phyloP scores from a whole-genome alignment of 352 stramenopile species.

The Phytophthora tentaculata region DNA sequence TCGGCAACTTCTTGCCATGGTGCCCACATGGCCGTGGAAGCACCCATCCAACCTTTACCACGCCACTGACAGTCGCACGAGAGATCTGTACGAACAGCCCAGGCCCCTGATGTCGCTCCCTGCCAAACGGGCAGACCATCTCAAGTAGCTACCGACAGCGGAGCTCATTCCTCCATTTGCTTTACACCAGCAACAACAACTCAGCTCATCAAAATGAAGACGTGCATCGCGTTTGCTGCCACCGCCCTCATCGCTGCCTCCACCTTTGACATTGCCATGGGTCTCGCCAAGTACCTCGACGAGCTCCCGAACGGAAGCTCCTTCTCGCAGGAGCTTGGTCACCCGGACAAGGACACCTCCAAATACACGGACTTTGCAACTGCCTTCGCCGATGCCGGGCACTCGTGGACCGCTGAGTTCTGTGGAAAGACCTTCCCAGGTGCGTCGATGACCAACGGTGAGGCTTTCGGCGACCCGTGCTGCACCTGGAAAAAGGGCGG shows the following conservation, averaged over 20 bases:
- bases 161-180: constrained; percentile 28
- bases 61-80: constrained; percentile 11
- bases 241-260: constrained; percentile 28
- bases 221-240: constrained; percentile 24
- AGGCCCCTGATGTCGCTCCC: constrained; percentile 3
- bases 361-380: constrained; percentile 47
- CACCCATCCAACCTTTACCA: constrained; percentile 33
- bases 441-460: constrained; percentile 41
- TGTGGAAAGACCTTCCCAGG: constrained; percentile 36
- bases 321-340: constrained; percentile 46
- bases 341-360: constrained; percentile 36
- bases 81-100: neutral
- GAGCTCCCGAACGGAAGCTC: constrained; percentile 51
- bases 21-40: constrained; percentile 15
- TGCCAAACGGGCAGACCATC: too few relatives aligned
- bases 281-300: constrained; percentile 35
- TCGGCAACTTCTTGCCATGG: constrained; percentile 1
- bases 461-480: constrained; percentile 59
- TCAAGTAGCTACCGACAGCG: neutral
- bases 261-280: constrained; percentile 21
- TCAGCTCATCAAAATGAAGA: constrained; percentile 24
- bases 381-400: constrained; percentile 32
- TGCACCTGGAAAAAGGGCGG: constrained; percentile 53
- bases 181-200: constrained; percentile 3
- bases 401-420: constrained; percentile 35